Evolutionary conservation across 176 grass and related monocot species (phyloP).

Genomic region (Carex pumila): DNA sequence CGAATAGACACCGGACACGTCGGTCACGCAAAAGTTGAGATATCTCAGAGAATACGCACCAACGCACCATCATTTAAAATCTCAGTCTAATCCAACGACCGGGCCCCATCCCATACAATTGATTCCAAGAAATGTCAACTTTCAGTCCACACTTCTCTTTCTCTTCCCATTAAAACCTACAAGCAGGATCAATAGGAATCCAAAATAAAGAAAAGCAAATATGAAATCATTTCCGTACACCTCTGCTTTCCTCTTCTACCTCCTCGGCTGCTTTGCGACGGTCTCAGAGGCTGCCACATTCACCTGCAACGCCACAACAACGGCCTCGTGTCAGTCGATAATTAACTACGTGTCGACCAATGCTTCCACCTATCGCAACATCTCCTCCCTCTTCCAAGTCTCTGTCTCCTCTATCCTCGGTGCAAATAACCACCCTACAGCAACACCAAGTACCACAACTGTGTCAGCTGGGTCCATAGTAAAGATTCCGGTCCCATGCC

Average conservation of each 20-base stretch:
- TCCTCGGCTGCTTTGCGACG: slow-evolving; percentile 1
- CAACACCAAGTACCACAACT: neutral
- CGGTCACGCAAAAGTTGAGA: no score
- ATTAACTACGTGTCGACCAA: slow-evolving; percentile 46
- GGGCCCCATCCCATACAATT: neutral
- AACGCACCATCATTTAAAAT: neutral
- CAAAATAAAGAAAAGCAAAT: neutral
- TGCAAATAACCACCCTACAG: slow-evolving; percentile 10
- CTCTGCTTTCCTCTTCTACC: slow-evolving; percentile 14
- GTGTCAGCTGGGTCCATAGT: slow-evolving; percentile 13
- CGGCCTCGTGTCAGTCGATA: slow-evolving; percentile 34
- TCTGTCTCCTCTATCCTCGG: slow-evolving; percentile 35
- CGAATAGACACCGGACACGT: no score
- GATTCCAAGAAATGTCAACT: neutral
- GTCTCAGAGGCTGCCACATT: slow-evolving; percentile 32
- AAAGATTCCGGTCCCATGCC: slow-evolving; percentile 45
- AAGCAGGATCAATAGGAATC: neutral
- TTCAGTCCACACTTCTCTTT: neutral
- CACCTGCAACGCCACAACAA: slow-evolving; percentile 14
- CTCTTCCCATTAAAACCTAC: neutral
- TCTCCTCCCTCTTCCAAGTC: slow-evolving; percentile 48
- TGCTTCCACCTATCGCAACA: slow-evolving; percentile 48
- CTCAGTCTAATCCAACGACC: neutral
- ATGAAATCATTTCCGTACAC: slow-evolving; percentile 13
- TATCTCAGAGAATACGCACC: no score